Percentiles rank a stretch among this genome's conserved stretches.
phyloP scores from a whole-genome alignment of 768 basidiomycete genomes.

The Tylopilus subfusipes region DNA sequence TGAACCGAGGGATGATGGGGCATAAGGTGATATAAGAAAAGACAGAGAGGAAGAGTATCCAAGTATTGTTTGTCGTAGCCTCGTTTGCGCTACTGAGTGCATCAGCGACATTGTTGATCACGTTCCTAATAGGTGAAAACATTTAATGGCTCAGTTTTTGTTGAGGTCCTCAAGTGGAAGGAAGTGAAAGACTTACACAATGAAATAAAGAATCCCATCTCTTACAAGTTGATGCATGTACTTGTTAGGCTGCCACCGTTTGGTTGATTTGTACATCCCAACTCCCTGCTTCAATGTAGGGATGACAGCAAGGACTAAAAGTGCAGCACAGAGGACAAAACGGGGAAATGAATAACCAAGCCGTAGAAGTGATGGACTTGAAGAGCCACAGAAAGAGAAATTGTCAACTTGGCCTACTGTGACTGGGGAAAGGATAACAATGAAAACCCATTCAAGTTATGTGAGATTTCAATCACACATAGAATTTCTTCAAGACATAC shows the following conservation, averaged over 20 bases:
- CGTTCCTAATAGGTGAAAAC: background rate
- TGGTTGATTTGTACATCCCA: conserved; percentile 7
- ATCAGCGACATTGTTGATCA: background rate
- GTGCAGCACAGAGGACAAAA: background rate
- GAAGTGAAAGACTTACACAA: background rate
- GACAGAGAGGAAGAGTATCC: background rate
- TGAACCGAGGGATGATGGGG: conserved; percentile 5
- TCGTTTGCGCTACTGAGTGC: background rate
- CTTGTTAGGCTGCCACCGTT: conserved; percentile 2
- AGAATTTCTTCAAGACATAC: background rate
- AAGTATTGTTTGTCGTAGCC: rapidly evolving
- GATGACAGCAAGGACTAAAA: background rate
- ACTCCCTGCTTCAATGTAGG: background rate
- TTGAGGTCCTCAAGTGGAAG: too few species aligned
- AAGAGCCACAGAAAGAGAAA: background rate
- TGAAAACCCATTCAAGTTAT: too few species aligned
- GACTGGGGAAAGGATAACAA: background rate
- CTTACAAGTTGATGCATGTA: background rate
- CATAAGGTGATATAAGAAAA: background rate
- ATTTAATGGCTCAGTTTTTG: too few species aligned
- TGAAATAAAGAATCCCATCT: background rate
- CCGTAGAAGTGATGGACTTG: background rate
- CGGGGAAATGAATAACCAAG: background rate
- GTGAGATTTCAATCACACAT: background rate
- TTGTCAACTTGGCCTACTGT: background rate